These are phyloP conservation scores for Eimeria praecox DNA, from an alignment of 169 alveolate species.

Conservation along the genomic window DNA sequence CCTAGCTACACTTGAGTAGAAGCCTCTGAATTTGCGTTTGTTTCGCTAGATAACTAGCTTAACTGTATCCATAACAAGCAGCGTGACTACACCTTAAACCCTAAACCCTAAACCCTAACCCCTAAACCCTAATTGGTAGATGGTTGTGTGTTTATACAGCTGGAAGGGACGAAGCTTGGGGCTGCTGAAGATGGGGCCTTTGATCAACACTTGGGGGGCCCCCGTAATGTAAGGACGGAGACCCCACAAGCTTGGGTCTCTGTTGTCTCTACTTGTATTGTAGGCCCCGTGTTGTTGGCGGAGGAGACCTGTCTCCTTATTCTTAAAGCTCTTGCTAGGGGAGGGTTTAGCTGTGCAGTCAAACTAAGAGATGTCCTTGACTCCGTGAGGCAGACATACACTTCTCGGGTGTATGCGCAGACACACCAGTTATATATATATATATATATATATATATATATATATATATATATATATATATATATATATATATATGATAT, in stretches of 20 bases:
- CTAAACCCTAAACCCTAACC: not conserved
- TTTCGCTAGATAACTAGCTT: not conserved
- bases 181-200: conserved; percentile 38
- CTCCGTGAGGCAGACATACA: not conserved
- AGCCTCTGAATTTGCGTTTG: not conserved
- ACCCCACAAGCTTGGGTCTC: not conserved
- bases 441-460: too few relatives aligned
- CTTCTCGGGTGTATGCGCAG: not conserved
- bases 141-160: not conserved
- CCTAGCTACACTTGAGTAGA: too few relatives aligned
- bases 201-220: conserved; percentile 57
- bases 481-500: too few relatives aligned
- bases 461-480: too few relatives aligned
- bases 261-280: conserved; percentile 45
- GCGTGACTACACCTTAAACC: not conserved
- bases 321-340: conserved; percentile 51
- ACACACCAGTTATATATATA: too few relatives aligned
- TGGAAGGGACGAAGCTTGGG: conserved; percentile 29
- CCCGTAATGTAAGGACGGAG: not conserved
- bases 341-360: conserved; percentile 65
- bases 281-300: conserved; percentile 53
- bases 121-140: not conserved
- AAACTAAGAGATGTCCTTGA: conserved; percentile 62
- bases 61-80: too few relatives aligned
- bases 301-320: not conserved